Base-by-base conservation (phyloP, 176 grass and related monocot genomes). In the Themeda triandra region DNA sequence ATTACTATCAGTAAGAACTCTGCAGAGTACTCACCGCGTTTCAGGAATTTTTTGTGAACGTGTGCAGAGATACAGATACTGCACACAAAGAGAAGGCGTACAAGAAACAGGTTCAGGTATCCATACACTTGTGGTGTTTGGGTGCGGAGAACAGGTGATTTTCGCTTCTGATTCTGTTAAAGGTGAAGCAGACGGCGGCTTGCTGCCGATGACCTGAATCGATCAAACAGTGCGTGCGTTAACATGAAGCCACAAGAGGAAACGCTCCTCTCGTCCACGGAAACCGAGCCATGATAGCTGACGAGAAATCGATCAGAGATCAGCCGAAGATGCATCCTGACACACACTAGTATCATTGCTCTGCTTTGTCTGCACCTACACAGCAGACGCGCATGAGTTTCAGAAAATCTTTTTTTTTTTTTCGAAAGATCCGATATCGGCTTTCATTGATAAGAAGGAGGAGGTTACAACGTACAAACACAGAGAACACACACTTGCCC, bases 401-500 rank as follows among this genome's bases (percentile, higher is more conserved):
- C 21, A 25, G 65, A 33, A n/a, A n/a, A n/a, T n/a, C n/a, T n/a
- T n/a, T n/a, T n/a, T 84, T 83, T 85, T 94, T 68, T 35, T 35
- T 35, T 35, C 4, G 33, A 35, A 35, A 35, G 33, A 4, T 35
- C 33, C 4, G 33, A 3, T 35, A 35, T 4, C 33, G 33, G 33
- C 33, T 35, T 35, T 35, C 33, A 35, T 35, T 35, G 33, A 35
- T 35, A 35, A 35, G 33, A 35, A 4, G 33, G 4, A 35, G 33
- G 4, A n/a, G n/a, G n/a, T n/a, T n/a, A n/a, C n/a, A n/a, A n/a
- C n/a, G 33, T 35, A 35, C 33, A 35, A 35, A 35, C 33, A 35
- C n/a, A 35, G 2, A 4, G 2, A 3, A 35, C 33, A 35, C 2
- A 35, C 33, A 35, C n/a, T n/a, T n/a, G n/a, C n/a, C n/a, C n/a